Percentiles rank a stretch among this genome's conserved stretches.
These are phyloP conservation scores for Mycena albidolilacea DNA, from an alignment of 768 basidiomycete genomes.

Conservation along the genomic window DNA sequence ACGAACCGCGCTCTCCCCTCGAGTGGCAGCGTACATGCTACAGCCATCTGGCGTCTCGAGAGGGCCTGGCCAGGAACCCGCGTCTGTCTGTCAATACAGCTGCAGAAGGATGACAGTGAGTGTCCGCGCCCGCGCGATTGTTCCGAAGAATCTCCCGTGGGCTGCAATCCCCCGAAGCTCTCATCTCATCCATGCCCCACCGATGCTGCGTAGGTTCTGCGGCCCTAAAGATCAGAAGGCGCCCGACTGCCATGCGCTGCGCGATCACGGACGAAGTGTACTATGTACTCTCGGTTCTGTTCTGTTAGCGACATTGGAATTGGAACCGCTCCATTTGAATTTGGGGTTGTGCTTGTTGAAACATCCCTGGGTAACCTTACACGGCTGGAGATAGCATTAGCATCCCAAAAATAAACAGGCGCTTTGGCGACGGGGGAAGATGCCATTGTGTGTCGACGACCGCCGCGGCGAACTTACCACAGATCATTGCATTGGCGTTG, in stretches of 20 bases:
- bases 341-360: slow-evolving; percentile 3
- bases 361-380: slow-evolving; percentile 14
- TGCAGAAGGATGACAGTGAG: not conserved
- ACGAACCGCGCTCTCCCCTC: not conserved
- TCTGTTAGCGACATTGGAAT: not conserved
- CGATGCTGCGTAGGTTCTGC: not conserved
- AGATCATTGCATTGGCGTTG: not conserved
- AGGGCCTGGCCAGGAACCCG: not conserved
- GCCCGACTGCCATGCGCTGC: not conserved
- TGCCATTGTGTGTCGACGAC: not conserved
- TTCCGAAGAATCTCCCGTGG: slow-evolving; percentile 30
- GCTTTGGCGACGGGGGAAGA: slow-evolving; percentile 23
- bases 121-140: not conserved
- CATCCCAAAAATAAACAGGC: slow-evolving; percentile 6
- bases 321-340: not conserved
- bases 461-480: not conserved
- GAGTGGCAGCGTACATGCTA: not conserved
- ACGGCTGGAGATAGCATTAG: not conserved
- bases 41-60: slow-evolving; percentile 2
- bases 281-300: no score
- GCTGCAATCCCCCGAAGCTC: not conserved
- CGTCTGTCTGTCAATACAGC: slow-evolving; percentile 12
- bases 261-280: not conserved
- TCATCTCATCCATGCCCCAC: not conserved
- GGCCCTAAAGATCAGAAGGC: not conserved